These are phyloP conservation scores for Capsicum rhomboideum DNA, from an alignment of 257 asterid species.

Conservation along the genomic window DNA sequence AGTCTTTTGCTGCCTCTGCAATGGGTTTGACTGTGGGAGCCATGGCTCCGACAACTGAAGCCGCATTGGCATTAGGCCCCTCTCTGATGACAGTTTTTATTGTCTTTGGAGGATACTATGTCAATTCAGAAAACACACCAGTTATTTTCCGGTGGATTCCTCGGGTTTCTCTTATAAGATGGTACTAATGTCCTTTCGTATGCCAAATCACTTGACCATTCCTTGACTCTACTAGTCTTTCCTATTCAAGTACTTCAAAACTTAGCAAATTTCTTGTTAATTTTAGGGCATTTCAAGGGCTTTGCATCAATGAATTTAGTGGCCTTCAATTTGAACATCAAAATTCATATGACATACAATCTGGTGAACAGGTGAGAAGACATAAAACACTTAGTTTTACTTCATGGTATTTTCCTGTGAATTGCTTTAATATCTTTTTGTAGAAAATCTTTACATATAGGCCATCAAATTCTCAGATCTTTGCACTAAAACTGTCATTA, in stretches of 20 bases:
- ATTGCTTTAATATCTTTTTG: not conserved
- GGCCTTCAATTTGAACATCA: slow-evolving; percentile 92
- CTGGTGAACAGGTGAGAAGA: slow-evolving; percentile 81
- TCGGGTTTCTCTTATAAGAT: slow-evolving; percentile 84
- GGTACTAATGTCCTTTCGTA: slow-evolving; percentile 30
- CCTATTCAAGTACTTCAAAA: not conserved
- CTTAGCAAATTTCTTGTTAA: not conserved
- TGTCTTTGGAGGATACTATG: slow-evolving; percentile 94
- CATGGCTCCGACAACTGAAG: slow-evolving; percentile 92
- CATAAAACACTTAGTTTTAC: not conserved
- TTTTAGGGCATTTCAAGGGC: slow-evolving; percentile 97
- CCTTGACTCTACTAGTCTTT: not conserved
- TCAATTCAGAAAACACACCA: slow-evolving; percentile 87
- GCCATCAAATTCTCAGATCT: not conserved
- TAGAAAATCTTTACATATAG: not conserved
- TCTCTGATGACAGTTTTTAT: slow-evolving; percentile 95
- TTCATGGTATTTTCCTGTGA: not conserved
- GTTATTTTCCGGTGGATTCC: slow-evolving; percentile 93
- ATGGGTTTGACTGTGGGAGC: slow-evolving; percentile 99
- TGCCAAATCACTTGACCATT: not conserved
- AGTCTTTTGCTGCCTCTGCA: slow-evolving; percentile 94
- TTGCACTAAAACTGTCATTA: not conserved
- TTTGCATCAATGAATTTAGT: slow-evolving; percentile 78
- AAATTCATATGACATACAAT: slow-evolving; percentile 61
- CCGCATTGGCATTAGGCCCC: slow-evolving; percentile 95